phyloP scores from a whole-genome alignment of 306 rosid species.

The Medicago truncatula region DNA sequence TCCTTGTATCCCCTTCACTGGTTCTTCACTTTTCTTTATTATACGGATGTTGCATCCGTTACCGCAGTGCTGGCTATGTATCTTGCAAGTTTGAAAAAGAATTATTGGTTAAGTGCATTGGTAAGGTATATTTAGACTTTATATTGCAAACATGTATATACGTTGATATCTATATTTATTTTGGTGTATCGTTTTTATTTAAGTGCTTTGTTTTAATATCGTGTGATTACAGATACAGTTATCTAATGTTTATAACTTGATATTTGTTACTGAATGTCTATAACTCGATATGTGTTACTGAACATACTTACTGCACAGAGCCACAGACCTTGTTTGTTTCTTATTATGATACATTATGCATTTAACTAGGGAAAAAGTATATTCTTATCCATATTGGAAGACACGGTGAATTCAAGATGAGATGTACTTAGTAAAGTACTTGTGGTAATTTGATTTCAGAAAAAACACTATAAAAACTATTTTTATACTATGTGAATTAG shows the following conservation, averaged over 20 bases:
- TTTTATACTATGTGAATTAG: background rate
- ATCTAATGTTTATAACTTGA: background rate
- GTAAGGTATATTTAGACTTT: constrained; percentile 54
- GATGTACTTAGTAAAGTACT: background rate
- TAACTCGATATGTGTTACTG: background rate
- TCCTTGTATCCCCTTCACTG: constrained; percentile 87
- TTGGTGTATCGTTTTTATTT: constrained; percentile 6
- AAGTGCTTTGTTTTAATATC: constrained; percentile 6
- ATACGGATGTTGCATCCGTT: constrained; percentile 88
- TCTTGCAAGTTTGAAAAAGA: constrained; percentile 80
- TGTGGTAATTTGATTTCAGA: constrained; percentile 9
- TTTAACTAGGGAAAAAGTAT: background rate
- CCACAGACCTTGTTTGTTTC: constrained; percentile 7
- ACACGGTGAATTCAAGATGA: background rate
- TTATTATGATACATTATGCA: constrained; percentile 1
- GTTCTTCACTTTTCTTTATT: constrained; percentile 92
- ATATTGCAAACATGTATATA: constrained; percentile 20
- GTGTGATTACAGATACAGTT: background rate
- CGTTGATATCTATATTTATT: background rate
- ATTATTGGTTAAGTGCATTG: constrained; percentile 84
- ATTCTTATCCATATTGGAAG: background rate
- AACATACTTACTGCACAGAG: constrained; percentile 14
- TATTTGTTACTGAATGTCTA: background rate
- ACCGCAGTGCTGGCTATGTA: constrained; percentile 83
- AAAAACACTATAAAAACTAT: background rate